Percentiles rank a stretch among this genome's conserved stretches.
phyloP scores from a whole-genome alignment of 1,284 basidiomycete genomes.

The Ceratobasidium sp. region DNA sequence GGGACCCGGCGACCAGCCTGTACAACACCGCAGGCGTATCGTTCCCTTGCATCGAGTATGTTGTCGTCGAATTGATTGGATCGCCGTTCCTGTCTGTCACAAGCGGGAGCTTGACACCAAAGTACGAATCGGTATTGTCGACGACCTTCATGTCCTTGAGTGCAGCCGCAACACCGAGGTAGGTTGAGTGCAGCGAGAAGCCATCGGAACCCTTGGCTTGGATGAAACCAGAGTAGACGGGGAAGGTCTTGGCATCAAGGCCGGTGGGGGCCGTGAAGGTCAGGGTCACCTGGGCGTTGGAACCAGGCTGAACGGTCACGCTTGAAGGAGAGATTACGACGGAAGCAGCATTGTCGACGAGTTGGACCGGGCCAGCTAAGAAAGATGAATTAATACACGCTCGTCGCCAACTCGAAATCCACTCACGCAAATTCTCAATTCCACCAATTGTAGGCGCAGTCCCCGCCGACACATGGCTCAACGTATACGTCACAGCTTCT shows the following conservation, averaged over 20 bases:
- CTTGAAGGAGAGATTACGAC: conserved; percentile 49
- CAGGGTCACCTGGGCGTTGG: conserved; percentile 48
- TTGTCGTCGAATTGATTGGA: conserved; percentile 13
- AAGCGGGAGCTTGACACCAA: conserved; percentile 32
- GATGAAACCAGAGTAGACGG: conserved; percentile 53
- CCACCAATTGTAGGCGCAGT: conserved; percentile 59
- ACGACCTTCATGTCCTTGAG: conserved; percentile 54
- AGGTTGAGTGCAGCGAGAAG: conserved; percentile 47
- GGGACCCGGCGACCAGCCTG: conserved; percentile 54
- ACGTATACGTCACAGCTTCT: conserved; percentile 50
- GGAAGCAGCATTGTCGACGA: conserved; percentile 49
- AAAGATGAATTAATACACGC: conserved; percentile 11
- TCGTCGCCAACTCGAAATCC: background rate
- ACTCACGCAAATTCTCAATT: conserved; percentile 51
- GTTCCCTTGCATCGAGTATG: conserved; percentile 51
- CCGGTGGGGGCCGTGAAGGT: conserved; percentile 52
- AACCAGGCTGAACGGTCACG: conserved; percentile 51
- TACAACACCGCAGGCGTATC: conserved; percentile 45
- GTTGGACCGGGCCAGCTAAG: conserved; percentile 40
- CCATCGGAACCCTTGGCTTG: conserved; percentile 45
- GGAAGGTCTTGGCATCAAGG: conserved; percentile 51
- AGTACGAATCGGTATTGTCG: conserved; percentile 50
- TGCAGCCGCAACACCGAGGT: conserved; percentile 54
- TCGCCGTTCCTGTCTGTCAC: conserved; percentile 1
- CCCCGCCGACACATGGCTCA: conserved; percentile 51